These are phyloP conservation scores for Handroanthus guayacan DNA, from an alignment of 257 asterid species.

Conservation along the genomic window DNA sequence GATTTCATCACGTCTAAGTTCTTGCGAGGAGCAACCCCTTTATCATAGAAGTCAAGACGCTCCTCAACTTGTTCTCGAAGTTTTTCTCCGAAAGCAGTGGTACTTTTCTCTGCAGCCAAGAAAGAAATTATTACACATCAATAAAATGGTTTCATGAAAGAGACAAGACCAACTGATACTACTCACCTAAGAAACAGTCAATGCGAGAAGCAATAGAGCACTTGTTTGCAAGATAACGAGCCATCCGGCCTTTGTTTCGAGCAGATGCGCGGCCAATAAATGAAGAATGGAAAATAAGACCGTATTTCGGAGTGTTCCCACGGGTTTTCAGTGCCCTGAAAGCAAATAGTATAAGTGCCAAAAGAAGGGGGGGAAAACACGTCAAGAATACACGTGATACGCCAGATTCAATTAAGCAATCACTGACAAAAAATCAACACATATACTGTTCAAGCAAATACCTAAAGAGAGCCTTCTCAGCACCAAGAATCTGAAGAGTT, in stretches of 20 bases:
- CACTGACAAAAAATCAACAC: neutral
- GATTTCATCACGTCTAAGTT: slow-evolving; percentile 71
- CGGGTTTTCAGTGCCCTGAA: slow-evolving; percentile 79
- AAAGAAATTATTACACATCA: neutral
- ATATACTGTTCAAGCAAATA: slow-evolving; percentile 17
- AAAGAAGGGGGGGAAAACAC: neutral
- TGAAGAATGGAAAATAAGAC: slow-evolving; percentile 94
- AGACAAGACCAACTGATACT: neutral
- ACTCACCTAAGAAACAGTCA: slow-evolving; percentile 66
- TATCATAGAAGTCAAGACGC: slow-evolving; percentile 71
- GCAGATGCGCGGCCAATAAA: slow-evolving; percentile 99
- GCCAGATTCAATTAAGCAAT: neutral
- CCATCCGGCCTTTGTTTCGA: slow-evolving; percentile 91
- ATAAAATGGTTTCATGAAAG: neutral
- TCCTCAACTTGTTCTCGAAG: slow-evolving; percentile 84
- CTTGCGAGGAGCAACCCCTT: slow-evolving; percentile 79
- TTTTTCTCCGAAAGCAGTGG: slow-evolving; percentile 67
- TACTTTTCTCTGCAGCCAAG: slow-evolving; percentile 52
- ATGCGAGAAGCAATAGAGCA: slow-evolving; percentile 82
- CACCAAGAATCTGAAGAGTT: slow-evolving; percentile 80
- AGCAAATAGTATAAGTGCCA: neutral
- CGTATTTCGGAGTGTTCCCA: slow-evolving; percentile 96
- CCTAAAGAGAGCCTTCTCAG: slow-evolving; percentile 82
- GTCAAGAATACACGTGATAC: neutral
- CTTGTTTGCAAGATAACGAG: slow-evolving; percentile 97